A percentile compares a stretch with the other conserved stretches of the same genome.
These are phyloP conservation scores for Phytophthora sp. DNA, from an alignment of 352 stramenopile species.

Conservation along the genomic window DNA sequence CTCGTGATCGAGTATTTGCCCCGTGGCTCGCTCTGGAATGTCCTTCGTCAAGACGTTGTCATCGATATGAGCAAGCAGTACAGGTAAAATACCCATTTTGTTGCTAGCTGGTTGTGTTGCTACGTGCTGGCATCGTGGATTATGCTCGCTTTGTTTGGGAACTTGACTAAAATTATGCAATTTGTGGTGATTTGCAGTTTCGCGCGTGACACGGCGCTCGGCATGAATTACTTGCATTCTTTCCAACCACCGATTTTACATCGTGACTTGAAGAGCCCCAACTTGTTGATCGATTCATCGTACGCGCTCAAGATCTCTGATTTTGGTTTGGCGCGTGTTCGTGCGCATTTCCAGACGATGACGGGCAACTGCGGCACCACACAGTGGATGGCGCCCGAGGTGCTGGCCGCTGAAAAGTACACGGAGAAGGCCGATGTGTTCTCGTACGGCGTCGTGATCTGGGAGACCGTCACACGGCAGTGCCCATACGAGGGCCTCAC, in stretches of 20 bases:
- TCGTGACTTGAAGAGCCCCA: slow-evolving; percentile 88
- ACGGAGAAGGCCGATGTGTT: slow-evolving; percentile 90
- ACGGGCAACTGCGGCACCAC: slow-evolving; percentile 87
- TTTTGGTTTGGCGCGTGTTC: slow-evolving; percentile 84
- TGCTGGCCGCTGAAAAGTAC: slow-evolving; percentile 85
- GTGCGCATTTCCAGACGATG: slow-evolving; percentile 89
- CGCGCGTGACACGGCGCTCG: slow-evolving; percentile 76
- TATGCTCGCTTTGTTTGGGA: too few relatives aligned
- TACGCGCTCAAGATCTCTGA: slow-evolving; percentile 91
- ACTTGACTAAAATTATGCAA: too few relatives aligned
- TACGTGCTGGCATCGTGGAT: too few relatives aligned
- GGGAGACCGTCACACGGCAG: slow-evolving; percentile 89
- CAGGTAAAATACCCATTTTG: slow-evolving; percentile 43
- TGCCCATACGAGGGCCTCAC: slow-evolving; percentile 93
- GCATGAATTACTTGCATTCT: slow-evolving; percentile 90
- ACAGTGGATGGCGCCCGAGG: slow-evolving; percentile 89
- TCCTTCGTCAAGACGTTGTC: slow-evolving; percentile 78
- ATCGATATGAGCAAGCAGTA: slow-evolving; percentile 78
- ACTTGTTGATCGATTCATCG: slow-evolving; percentile 78
- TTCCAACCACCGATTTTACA: slow-evolving; percentile 88
- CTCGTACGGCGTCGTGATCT: slow-evolving; percentile 87
- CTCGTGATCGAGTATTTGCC: slow-evolving; percentile 89
- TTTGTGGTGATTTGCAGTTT: slow-evolving; percentile 47
- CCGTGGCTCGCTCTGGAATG: slow-evolving; percentile 84
- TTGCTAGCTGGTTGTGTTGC: background rate